A percentile compares a stretch with the other conserved stretches of the same genome.
phyloP scores from a whole-genome alignment of 768 basidiomycete genomes.

The Boletus sp. region DNA sequence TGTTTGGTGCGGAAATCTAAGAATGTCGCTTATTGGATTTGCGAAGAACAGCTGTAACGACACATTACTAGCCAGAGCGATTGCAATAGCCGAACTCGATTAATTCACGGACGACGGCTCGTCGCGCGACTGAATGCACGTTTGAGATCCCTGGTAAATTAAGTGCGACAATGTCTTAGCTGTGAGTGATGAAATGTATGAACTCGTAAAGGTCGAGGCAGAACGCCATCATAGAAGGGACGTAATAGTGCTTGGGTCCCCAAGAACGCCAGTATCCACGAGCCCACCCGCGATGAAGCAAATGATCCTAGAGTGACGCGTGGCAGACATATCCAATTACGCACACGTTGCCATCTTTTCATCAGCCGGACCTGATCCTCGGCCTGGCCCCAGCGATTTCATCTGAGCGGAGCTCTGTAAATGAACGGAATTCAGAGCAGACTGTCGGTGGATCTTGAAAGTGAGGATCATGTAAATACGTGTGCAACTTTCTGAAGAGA shows the following conservation, averaged over 20 bases:
- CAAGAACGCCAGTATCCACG: constrained; percentile 15
- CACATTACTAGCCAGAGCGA: constrained; percentile 27
- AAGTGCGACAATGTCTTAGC: constrained; percentile 28
- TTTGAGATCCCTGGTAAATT: constrained; percentile 33
- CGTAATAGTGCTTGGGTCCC: constrained; percentile 30
- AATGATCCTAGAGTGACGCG: constrained; percentile 16
- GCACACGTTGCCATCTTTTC: constrained; percentile 25
- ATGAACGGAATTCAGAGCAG: constrained; percentile 28
- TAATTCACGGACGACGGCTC: constrained; percentile 30
- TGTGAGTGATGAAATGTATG: constrained; percentile 28
- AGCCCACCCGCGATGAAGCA: constrained; percentile 23
- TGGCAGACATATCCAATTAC: constrained; percentile 24
- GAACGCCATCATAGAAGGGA: constrained; percentile 24
- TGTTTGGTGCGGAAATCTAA: constrained; percentile 28
- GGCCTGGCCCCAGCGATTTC: constrained; percentile 30
- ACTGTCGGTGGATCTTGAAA: constrained; percentile 27
- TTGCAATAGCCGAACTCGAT: constrained; percentile 33
- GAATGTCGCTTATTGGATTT: constrained; percentile 32
- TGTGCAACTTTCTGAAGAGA: constrained; percentile 20
- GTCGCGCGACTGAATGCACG: constrained; percentile 22
- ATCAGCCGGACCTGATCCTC: constrained; percentile 32
- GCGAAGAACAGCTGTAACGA: constrained; percentile 25
- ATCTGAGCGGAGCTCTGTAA: constrained; percentile 31
- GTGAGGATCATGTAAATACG: constrained; percentile 27
- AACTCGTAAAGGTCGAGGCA: constrained; percentile 24